Conservation (phyloP, 2,329 filamentous ascomycete species). For the Cercospora brassicicola region DNA sequence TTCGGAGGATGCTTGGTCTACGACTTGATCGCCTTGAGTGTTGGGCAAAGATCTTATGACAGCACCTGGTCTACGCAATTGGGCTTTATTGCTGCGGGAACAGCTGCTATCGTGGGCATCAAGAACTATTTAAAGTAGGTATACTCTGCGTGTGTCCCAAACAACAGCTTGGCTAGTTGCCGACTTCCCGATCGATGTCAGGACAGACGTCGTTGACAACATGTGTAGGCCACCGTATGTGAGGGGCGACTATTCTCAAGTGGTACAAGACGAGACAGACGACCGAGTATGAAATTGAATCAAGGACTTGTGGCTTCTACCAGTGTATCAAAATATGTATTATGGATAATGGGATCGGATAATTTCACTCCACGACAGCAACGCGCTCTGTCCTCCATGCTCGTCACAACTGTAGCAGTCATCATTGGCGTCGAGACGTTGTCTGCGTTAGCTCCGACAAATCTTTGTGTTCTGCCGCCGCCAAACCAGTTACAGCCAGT, state of each 20-base stretch:
- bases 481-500: no score
- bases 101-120: constrained; percentile 55
- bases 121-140: constrained; percentile 57
- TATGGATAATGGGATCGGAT: no score
- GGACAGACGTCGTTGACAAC: constrained; percentile 13
- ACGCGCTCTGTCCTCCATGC: background rate
- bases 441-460: background rate
- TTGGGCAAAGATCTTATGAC: constrained; percentile 56
- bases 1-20: constrained; percentile 61
- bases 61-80: constrained; percentile 54
- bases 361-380: no score
- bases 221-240: constrained; percentile 37
- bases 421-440: background rate
- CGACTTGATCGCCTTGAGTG: constrained; percentile 56
- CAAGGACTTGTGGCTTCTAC: background rate
- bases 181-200: constrained; percentile 6
- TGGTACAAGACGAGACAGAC: constrained; percentile 35
- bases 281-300: constrained; percentile 20
- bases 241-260: constrained; percentile 29
- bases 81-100: constrained; percentile 53
- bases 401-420: background rate
- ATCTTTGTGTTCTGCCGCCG: no score
- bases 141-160: constrained; percentile 5
- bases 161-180: background rate
- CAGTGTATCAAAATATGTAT: background rate